Conservation (phyloP, 495 filamentous ascomycete species). For the Aspergillus steynii region DNA sequence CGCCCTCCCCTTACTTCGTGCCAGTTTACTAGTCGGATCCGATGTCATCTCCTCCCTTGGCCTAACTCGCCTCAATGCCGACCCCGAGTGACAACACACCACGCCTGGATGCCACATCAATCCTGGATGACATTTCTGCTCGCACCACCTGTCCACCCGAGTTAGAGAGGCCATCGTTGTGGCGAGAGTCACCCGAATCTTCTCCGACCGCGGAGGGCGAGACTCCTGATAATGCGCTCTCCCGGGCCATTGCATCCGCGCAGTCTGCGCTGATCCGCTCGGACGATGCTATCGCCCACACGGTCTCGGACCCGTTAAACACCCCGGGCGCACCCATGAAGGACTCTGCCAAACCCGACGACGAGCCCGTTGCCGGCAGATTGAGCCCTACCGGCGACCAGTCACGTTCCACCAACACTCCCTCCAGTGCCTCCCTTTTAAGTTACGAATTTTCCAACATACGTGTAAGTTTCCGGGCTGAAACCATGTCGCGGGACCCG, state of each 20-base stretch:
- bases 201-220: slow-evolving; percentile 22
- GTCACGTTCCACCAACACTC: slow-evolving; percentile 27
- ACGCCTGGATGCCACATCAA: slow-evolving; percentile 43
- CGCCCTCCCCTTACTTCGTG: slow-evolving; percentile 5
- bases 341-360: slow-evolving; percentile 34
- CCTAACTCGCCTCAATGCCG: slow-evolving; percentile 55
- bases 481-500: not conserved
- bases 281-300: slow-evolving; percentile 33
- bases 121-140: slow-evolving; percentile 47
- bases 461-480: slow-evolving; percentile 48
- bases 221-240: slow-evolving; percentile 31
- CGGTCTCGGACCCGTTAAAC: slow-evolving; percentile 30
- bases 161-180: slow-evolving; percentile 40
- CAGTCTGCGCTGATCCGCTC: slow-evolving; percentile 34
- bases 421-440: slow-evolving; percentile 47
- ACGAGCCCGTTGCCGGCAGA: slow-evolving; percentile 35
- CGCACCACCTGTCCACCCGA: slow-evolving; percentile 63
- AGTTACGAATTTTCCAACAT: slow-evolving; percentile 68
- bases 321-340: slow-evolving; percentile 20
- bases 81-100: slow-evolving; percentile 55
- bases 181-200: slow-evolving; percentile 39
- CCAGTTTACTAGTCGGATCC: slow-evolving; percentile 25
- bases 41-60: slow-evolving; percentile 38
- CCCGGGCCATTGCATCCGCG: slow-evolving; percentile 27
- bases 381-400: slow-evolving; percentile 36